Evolutionary conservation across 345 rosid species (phyloP), one percentile per base, ranked within the genome.

Genomic region (Gossypioides kirkii): DNA sequence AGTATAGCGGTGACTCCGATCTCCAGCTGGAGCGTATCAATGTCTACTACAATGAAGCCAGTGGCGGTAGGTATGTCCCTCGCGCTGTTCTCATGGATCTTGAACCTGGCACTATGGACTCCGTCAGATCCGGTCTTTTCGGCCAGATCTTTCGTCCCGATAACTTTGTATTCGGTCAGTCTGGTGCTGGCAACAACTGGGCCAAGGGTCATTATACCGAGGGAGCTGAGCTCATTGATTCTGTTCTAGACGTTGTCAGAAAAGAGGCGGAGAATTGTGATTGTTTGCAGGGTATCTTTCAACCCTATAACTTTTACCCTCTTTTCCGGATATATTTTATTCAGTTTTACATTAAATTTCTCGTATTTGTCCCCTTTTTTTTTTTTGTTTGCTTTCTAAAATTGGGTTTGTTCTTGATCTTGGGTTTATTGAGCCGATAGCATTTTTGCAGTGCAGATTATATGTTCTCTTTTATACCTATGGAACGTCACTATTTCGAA

Each of bases 201-300:
- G 71, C 66, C 22, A 69, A 49, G 42, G 72, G 73, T 26, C 73
- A 70, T 53, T 70, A 70, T 20, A 70, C 73, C 10, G 73, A 70
- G 73, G 73, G 73, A 25, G 73, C 73, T 26, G 73, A 70, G 47
- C 73, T 70, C 11, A 70, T 70, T 55, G 73, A 70, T 70, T 70
- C 73, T 53, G 75, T 59, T 60, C 75, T 72, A 28, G 75, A 72
- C 56, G 68, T 72, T 25, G 68, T 72, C 8, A 46, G 75, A 32
- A 72, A 72, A 38, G 75, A 72, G 22, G 67, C 75, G 46, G 75
- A 72, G 46, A 72, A 72, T 46, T 72, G 75, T 26, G 75, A 72
- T 60, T 59, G 75, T 38, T 47, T 72, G 25, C 75, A 72, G 56
- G 75, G 75, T 72, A 46, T 46, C 6, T 52, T 10, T 56, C 32